Percentiles rank a stretch among this genome's conserved stretches.
These are phyloP conservation scores for Plantago lanceolata DNA, from an alignment of 305 asterid genomes.

Conservation along the genomic window DNA sequence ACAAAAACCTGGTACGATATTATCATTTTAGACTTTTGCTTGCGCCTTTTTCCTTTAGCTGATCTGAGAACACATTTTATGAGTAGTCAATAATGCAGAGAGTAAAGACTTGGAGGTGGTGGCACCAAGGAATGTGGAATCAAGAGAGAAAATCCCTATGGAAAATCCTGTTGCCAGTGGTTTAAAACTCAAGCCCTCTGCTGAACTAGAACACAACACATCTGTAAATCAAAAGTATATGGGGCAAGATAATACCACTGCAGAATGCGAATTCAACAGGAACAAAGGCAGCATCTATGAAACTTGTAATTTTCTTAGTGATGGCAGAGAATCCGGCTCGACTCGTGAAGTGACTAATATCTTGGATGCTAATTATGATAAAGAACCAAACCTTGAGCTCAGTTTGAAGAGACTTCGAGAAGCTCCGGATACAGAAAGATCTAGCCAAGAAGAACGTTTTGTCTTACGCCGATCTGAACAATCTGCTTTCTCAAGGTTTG, in stretches of 20 bases:
- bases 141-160: conserved; percentile 37
- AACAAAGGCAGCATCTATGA: conserved; percentile 23
- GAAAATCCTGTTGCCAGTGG: conserved; percentile 27
- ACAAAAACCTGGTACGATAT: conserved; percentile 36
- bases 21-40: not conserved
- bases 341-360: conserved; percentile 33
- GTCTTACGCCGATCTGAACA: conserved; percentile 63
- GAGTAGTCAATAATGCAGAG: conserved; percentile 38
- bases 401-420: conserved; percentile 63
- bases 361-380: conserved; percentile 30
- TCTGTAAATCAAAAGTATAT: conserved; percentile 26
- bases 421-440: conserved; percentile 37
- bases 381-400: conserved; percentile 39
- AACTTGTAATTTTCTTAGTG: conserved; percentile 26
- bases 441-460: conserved; percentile 49
- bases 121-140: conserved; percentile 33
- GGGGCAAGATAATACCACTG: conserved; percentile 30
- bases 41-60: conserved; percentile 1
- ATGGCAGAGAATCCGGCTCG: conserved; percentile 38
- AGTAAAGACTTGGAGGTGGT: conserved; percentile 31
- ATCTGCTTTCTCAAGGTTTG: conserved; percentile 85
- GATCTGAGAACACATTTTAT: conserved; percentile 20
- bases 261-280: conserved; percentile 27
- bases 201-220: conserved; percentile 26
- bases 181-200: conserved; percentile 23